These are phyloP conservation scores for Acarospora socialis DNA, from an alignment of 2,329 filamentous ascomycete genomes.

Conservation along the genomic window DNA sequence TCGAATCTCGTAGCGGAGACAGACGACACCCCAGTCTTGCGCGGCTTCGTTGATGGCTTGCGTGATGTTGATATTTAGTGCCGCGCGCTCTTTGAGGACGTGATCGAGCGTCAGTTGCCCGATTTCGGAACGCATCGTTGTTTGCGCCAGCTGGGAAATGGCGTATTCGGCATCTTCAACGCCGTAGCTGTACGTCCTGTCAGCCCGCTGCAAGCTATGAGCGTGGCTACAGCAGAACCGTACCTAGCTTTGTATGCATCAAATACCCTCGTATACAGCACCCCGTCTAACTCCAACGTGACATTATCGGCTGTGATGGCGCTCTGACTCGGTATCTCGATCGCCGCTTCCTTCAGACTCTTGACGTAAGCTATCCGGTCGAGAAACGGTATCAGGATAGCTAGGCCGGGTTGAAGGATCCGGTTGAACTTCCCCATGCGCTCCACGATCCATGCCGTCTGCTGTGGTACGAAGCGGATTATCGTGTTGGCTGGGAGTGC, in stretches of 20 bases:
- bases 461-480: conserved; percentile 94
- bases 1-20: conserved; percentile 91
- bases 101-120: conserved; percentile 93
- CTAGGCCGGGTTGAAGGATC: conserved; percentile 82
- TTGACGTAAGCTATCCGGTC: conserved; percentile 97
- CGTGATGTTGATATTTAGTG: conserved; percentile 97
- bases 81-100: conserved; percentile 90
- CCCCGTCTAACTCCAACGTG: conserved; percentile 87
- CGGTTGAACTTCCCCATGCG: conserved; percentile 97
- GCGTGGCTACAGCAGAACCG: conserved; percentile 16
- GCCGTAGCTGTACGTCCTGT: conserved; percentile 55
- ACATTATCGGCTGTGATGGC: conserved; percentile 98
- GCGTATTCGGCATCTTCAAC: conserved; percentile 98
- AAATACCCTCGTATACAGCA: conserved; percentile 89
- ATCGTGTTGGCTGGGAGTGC: conserved; percentile 82
- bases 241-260: conserved; percentile 96
- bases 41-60: conserved; percentile 96
- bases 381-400: conserved; percentile 75
- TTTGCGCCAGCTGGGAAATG: conserved; percentile 94
- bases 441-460: conserved; percentile 98
- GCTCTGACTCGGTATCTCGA: conserved; percentile 94
- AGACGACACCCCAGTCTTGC: conserved; percentile 91
- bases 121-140: conserved; percentile 97
- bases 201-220: conserved; percentile 1
- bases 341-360: conserved; percentile 86